A percentile compares a stretch with the other conserved stretches of the same genome.
These are phyloP conservation scores for Colletotrichum filicis DNA, from an alignment of 2,329 filamentous ascomycete species.

Conservation along the genomic window DNA sequence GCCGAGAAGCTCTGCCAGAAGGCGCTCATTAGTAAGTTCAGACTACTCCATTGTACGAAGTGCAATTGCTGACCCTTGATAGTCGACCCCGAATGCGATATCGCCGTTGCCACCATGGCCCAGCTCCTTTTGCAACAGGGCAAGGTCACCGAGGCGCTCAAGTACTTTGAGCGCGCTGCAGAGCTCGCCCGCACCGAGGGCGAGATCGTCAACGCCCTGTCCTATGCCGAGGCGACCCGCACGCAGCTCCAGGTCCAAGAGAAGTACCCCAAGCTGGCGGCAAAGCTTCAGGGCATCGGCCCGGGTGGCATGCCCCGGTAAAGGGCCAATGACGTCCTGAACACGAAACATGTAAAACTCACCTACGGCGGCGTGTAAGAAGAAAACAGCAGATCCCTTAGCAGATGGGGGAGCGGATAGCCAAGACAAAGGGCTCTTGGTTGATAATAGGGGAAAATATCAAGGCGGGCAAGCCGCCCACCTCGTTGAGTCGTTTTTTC, in stretches of 20 bases:
- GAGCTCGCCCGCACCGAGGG: conserved; percentile 94
- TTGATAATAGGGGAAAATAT: conserved; percentile 29
- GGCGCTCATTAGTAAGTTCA: conserved; percentile 87
- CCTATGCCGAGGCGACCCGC: conserved; percentile 95
- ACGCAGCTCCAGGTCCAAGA: conserved; percentile 94
- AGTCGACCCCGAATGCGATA: conserved; percentile 99
- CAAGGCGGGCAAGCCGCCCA: conserved; percentile 19
- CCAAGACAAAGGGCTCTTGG: conserved; percentile 15
- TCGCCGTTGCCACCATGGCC: conserved; percentile 98
- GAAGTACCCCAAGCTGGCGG: conserved; percentile 84
- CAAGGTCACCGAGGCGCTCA: conserved; percentile 93
- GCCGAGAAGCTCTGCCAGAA: conserved; percentile 97
- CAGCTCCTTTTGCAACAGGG: conserved; percentile 97
- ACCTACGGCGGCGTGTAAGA: conserved; percentile 29
- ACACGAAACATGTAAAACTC: conserved; percentile 13
- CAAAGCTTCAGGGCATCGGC: conserved; percentile 71
- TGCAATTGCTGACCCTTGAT: conserved; percentile 45
- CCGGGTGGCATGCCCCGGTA: conserved; percentile 40
- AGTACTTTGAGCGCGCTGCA: conserved; percentile 96
- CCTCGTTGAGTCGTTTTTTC: conserved; percentile 23
- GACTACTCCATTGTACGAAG: not conserved
- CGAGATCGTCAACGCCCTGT: conserved; percentile 95
- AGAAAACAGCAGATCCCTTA: conserved; percentile 22
- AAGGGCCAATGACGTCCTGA: conserved; percentile 1
- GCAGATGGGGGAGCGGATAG: conserved; percentile 7